phyloP scores from a whole-genome alignment of 352 stramenopile genomes.

The Globisporangium orthogonon region DNA sequence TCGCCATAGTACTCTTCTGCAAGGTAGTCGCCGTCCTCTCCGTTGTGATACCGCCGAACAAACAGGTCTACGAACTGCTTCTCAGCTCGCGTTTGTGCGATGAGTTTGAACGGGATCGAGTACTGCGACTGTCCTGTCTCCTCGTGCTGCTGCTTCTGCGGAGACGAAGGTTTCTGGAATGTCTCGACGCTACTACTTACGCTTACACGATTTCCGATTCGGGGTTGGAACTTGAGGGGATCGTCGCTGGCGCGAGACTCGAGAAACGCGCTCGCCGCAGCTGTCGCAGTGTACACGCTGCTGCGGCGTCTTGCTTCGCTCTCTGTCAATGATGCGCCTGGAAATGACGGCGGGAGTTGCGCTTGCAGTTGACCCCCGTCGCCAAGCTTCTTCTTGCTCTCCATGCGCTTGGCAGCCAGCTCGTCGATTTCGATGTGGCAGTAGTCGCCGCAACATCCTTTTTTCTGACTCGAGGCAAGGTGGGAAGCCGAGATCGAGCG shows the following conservation, averaged over 20 bases:
- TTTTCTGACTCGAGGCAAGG: slow-evolving; percentile 68
- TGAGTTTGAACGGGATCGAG: slow-evolving; percentile 75
- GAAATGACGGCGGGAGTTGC: background rate
- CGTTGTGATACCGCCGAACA: slow-evolving; percentile 64
- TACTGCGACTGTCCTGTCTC: slow-evolving; percentile 16
- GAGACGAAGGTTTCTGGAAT: slow-evolving; percentile 3
- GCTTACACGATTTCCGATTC: slow-evolving; percentile 5
- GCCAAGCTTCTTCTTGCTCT: slow-evolving; percentile 20
- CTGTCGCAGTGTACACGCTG: slow-evolving; percentile 43
- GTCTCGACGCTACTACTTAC: slow-evolving; percentile 20
- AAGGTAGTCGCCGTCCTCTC: slow-evolving; percentile 73
- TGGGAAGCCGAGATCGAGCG: slow-evolving; percentile 55
- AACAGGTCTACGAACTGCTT: slow-evolving; percentile 78
- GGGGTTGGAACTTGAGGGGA: slow-evolving; percentile 7
- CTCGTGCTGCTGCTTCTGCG: slow-evolving; percentile 13
- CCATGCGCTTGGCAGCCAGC: slow-evolving; percentile 34
- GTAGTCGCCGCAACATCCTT: slow-evolving; percentile 65
- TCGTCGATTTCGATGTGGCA: slow-evolving; percentile 40
- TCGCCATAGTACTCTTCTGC: slow-evolving; percentile 72
- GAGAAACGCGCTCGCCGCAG: slow-evolving; percentile 48
- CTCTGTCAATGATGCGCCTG: slow-evolving; percentile 4
- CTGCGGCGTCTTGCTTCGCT: slow-evolving; percentile 25
- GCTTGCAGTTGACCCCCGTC: background rate
- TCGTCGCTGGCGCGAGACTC: slow-evolving; percentile 27
- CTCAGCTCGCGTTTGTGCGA: slow-evolving; percentile 70